Conservation (phyloP, 768 basidiomycete genomes). For the Tylopilus rubrobrunneus region DNA sequence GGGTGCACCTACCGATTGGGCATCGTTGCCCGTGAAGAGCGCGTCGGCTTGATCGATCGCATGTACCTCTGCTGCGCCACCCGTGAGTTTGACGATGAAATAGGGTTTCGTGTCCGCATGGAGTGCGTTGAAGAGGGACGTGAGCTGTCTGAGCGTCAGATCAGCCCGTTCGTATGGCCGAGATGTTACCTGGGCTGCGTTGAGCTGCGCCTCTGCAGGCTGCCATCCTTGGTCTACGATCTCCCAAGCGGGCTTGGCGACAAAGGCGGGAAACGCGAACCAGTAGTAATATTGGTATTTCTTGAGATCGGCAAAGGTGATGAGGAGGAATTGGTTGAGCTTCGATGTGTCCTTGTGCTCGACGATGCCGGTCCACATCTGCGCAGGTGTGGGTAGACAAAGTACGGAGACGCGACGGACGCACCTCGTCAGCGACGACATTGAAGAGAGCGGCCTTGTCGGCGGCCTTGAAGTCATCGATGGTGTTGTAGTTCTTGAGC, state of each 20-base stretch:
- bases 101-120: conserved; percentile 43
- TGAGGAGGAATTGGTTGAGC: conserved; percentile 78
- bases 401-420: conserved; percentile 1
- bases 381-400: background rate
- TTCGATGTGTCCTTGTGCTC: conserved; percentile 48
- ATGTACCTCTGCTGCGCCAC: conserved; percentile 39
- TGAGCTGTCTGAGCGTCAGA: conserved; percentile 38
- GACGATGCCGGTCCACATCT: conserved; percentile 71
- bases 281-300: conserved; percentile 98
- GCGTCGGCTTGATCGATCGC: conserved; percentile 52
- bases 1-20: conserved; percentile 38
- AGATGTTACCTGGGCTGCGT: conserved; percentile 35
- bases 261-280: conserved; percentile 95
- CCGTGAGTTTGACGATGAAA: conserved; percentile 54
- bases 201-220: conserved; percentile 43
- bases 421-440: conserved; percentile 60
- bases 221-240: conserved; percentile 61
- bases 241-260: conserved; percentile 88
- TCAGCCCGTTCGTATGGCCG: background rate
- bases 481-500: conserved; percentile 94
- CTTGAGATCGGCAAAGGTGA: conserved; percentile 96
- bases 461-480: conserved; percentile 90
- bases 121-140: conserved; percentile 50
- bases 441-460: conserved; percentile 90
- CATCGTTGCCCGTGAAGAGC: conserved; percentile 51